Base-by-base conservation (phyloP, 2,329 filamentous ascomycete genomes). In the Botrytis galanthina region DNA sequence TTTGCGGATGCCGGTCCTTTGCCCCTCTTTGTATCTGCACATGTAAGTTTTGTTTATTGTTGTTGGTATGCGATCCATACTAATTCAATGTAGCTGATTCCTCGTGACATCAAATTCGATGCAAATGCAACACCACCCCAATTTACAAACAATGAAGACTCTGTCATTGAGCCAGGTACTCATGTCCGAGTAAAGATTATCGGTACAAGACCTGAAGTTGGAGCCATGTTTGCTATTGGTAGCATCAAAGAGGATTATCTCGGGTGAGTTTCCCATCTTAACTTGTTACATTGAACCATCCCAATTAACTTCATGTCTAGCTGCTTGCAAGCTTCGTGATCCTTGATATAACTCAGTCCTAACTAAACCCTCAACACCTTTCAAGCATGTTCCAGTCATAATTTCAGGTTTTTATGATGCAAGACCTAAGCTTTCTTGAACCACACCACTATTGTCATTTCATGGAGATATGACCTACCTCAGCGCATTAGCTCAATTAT, bases 121-220 rank as follows among this genome's bases (percentile, higher is more conserved):
- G 92, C 94, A 64, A 97, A 97, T 79, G 95, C 95, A 70, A 97
- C 95, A 54, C 96, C 96, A n/a, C 94, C 95, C 4, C 94, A 97
- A 80, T 99, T 94, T 83, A 97, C 95, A 57, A 95, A 99, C 82
- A 95, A 97, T 80, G 94, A 93, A 75, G 96, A 97, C 77, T 93
- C 95, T 77, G 91, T 94, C 51, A 97, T 99, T 80, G 95, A 98
- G 84, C 94, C 94, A 74, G 94, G 94, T 66, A 97, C 95, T 26
- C 95, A 97, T 79, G 90, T 99, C 76, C 93, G 96, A 64, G 90
- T 98, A 77, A 98, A 98, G 84, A 91, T 99, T 76, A 93, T 98
- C 79, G 96, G 96, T 83, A 93, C 95, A 69, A 90, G 97, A 83
- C 95, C 93, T 76, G 96, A 98, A 82, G 93, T 98, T 70, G 94